phyloP scores from a whole-genome alignment of 768 basidiomycete genomes.

The Astraeus odoratus region DNA sequence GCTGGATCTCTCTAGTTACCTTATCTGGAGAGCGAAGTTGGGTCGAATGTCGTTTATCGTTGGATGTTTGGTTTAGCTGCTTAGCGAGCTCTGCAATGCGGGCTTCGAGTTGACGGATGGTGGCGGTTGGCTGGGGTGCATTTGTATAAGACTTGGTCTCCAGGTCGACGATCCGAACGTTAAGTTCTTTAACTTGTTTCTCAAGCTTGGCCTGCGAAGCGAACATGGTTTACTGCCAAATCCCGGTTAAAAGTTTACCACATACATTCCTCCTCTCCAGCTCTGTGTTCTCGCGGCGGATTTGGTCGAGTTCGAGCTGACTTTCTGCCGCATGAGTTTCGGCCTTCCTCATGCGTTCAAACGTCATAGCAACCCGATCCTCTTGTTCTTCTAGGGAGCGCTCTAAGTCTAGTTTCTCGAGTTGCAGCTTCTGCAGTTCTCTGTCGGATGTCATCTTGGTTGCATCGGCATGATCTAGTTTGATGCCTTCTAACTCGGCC shows the following conservation, averaged over 20 bases:
- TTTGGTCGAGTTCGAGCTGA: constrained; percentile 67
- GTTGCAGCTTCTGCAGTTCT: constrained; percentile 65
- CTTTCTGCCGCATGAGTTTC: constrained; percentile 70
- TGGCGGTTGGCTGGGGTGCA: constrained; percentile 49
- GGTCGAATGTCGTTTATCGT: constrained; percentile 32
- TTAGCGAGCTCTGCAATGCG: constrained; percentile 63
- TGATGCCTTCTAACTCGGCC: constrained; percentile 75
- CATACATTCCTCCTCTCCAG: constrained; percentile 71
- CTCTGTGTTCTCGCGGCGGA: constrained; percentile 75
- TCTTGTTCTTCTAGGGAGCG: constrained; percentile 72
- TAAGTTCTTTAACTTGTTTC: constrained; percentile 80
- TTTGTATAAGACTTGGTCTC: constrained; percentile 71
- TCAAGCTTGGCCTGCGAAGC: constrained; percentile 64
- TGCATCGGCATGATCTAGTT: constrained; percentile 64
- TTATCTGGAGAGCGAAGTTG: constrained; percentile 40
- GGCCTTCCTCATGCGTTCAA: constrained; percentile 76
- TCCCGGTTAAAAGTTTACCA: neutral
- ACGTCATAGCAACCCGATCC: constrained; percentile 63
- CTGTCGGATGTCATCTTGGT: constrained; percentile 64
- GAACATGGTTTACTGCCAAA: neutral
- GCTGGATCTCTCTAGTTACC: constrained; percentile 42
- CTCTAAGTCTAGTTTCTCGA: constrained; percentile 79
- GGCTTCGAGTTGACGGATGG: constrained; percentile 55
- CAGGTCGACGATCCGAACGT: constrained; percentile 74
- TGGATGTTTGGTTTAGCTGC: constrained; percentile 37